phyloP scores from a whole-genome alignment of 31 red algal genomes.

The Endocladia muricata region DNA sequence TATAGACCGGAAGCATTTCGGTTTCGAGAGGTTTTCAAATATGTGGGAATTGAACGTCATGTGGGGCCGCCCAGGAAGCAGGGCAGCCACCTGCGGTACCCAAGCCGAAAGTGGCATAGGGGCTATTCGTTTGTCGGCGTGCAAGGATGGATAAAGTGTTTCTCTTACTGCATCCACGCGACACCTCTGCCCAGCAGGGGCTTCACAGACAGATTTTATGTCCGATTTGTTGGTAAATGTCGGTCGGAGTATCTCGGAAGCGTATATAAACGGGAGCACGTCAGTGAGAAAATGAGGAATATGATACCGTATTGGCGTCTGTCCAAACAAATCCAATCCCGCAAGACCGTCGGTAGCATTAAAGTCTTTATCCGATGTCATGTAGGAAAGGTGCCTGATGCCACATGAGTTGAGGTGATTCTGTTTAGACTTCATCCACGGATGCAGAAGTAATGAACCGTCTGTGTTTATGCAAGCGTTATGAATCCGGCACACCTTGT shows the following conservation, averaged over 20 bases:
- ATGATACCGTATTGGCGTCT: constrained; percentile 31
- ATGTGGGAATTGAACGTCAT: constrained; percentile 15
- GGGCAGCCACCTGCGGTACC: constrained; percentile 49
- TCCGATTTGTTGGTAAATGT: not conserved
- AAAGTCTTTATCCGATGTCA: constrained; percentile 34
- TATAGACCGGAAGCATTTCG: constrained; percentile 42
- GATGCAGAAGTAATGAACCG: constrained; percentile 48
- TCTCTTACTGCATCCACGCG: not conserved
- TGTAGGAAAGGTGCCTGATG: constrained; percentile 24
- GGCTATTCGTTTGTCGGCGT: constrained; percentile 22
- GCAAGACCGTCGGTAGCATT: constrained; percentile 6
- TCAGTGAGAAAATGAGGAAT: constrained; percentile 77
- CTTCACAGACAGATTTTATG: constrained; percentile 34
- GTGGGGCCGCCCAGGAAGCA: constrained; percentile 34
- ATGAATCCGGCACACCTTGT: constrained; percentile 57
- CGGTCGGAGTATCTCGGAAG: constrained; percentile 51
- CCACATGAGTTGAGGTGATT: constrained; percentile 31
- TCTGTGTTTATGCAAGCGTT: constrained; percentile 45
- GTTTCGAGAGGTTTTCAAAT: not conserved
- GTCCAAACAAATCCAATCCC: constrained; percentile 38
- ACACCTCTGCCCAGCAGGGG: constrained; percentile 22
- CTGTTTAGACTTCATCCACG: constrained; percentile 57
- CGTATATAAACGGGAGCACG: constrained; percentile 52
- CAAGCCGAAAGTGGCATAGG: constrained; percentile 40
- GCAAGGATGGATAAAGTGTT: constrained; percentile 7